Evolutionary conservation across 331 rosid species (phyloP), one percentile per base, ranked within the genome.

Genomic region (Malus hybrid): DNA sequence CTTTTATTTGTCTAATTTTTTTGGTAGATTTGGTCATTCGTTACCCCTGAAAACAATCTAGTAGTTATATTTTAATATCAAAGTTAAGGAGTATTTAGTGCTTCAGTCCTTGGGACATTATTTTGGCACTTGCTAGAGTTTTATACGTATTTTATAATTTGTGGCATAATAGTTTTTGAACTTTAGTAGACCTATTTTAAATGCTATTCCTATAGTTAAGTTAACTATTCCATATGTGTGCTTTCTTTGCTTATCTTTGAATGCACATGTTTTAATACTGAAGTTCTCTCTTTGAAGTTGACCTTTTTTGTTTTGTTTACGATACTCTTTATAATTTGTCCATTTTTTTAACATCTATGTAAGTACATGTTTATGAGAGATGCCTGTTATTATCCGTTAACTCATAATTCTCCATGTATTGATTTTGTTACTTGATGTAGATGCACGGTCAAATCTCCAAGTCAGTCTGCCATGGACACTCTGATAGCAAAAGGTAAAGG

Each of bases 391-490:
- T 56, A 12, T 67, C 63, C n/a, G 28, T 29, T 36, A 56, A 19
- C 29, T 71, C 61, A 29, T 32, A 20, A 44, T n/a, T 64, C 27
- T 10, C 44, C 20, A 10, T 64, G 6, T 69, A 22, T 48, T 75
- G 65, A 56, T 78, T 71, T 34, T n/a, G 52, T 61, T 67, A 52
- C 74, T 36, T 81, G 65, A 14, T 86, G 82, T 89, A 93, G 98
- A 76, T 95, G 99, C 88, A 95, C 99, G 0, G 99, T 92, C 22
- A 95, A 95, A 79, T 87, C 97, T 74, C 97, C 99, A 0, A 92
- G 97, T 77, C 99, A 95, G 74, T 95, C 97, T 86, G 97, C 99
- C 13, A 95, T 95, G 99, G 97, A 92, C 83, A 95, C 99, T 82
- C 80, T 92, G 76, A 90, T 95, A 76, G 50, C 85, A 6, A 92